Conservation (phyloP, 139 green algal genomes). For the Mesotaenium endlicherianum region DNA sequence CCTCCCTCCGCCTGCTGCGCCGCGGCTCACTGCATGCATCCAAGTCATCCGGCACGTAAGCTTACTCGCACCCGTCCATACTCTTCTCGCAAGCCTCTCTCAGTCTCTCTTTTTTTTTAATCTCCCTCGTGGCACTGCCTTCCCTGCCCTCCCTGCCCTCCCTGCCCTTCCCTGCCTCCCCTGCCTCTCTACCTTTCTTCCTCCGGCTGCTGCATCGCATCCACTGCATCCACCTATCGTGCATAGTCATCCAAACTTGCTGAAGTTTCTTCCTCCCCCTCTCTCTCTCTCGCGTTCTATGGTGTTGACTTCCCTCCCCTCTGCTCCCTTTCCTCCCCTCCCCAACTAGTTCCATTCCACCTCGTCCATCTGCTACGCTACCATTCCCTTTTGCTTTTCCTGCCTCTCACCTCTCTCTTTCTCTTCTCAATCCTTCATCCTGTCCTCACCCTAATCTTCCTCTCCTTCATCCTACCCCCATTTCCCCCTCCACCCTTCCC, state of each 20-base stretch:
- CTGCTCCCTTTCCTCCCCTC: too few relatives aligned
- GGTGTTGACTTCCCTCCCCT: too few relatives aligned
- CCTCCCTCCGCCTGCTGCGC: too few relatives aligned
- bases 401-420: background rate
- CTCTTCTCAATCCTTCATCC: background rate
- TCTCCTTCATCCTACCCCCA: background rate
- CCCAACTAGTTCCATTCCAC: background rate
- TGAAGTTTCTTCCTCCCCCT: background rate
- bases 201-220: slow-evolving; percentile 51
- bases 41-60: too few relatives aligned
- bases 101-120: too few relatives aligned
- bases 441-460: background rate
- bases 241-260: background rate
- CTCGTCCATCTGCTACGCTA: background rate
- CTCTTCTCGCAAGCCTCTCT: too few relatives aligned
- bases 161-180: background rate
- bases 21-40: too few relatives aligned
- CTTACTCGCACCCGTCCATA: too few relatives aligned
- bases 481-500: background rate
- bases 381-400: background rate
- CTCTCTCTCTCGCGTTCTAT: background rate
- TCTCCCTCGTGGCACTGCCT: background rate
- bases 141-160: background rate
- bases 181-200: too few relatives aligned
- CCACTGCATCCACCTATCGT: background rate